These are phyloP conservation scores for Petunia hybrid DNA, from an alignment of 305 asterid species.

Conservation along the genomic window DNA sequence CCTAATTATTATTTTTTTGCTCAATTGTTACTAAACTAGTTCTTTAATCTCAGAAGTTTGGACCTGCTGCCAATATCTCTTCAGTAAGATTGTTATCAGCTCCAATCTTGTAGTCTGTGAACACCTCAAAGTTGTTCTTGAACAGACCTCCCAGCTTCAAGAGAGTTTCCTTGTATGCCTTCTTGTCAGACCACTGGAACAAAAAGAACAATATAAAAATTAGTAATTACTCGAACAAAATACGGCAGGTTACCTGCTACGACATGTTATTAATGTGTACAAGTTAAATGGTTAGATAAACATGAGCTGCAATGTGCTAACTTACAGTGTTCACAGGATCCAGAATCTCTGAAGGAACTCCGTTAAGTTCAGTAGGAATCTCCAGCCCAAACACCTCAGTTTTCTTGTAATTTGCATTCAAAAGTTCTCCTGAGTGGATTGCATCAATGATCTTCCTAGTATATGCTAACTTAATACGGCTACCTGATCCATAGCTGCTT, in stretches of 20 bases:
- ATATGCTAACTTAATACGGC: constrained; percentile 82
- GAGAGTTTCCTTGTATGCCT: constrained; percentile 68
- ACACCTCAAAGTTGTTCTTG: constrained; percentile 81
- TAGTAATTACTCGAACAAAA: background rate
- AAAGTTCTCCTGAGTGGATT: constrained; percentile 78
- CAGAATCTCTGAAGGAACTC: constrained; percentile 86
- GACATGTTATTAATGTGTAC: background rate
- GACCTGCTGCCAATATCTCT: constrained; percentile 88
- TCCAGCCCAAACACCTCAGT: constrained; percentile 83
- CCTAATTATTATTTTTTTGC: background rate
- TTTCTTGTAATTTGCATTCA: constrained; percentile 68
- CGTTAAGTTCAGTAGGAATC: constrained; percentile 75
- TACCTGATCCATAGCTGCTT: constrained; percentile 83
- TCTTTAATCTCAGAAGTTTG: constrained; percentile 52
- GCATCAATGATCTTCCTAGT: constrained; percentile 94
- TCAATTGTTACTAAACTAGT: background rate
- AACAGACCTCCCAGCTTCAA: constrained; percentile 79
- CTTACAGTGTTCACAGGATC: constrained; percentile 87
- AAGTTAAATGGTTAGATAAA: background rate
- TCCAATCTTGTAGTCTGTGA: constrained; percentile 71
- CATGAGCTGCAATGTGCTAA: background rate
- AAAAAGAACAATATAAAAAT: constrained; percentile 15
- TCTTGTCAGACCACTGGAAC: constrained; percentile 74
- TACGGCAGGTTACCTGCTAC: background rate
- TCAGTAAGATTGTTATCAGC: constrained; percentile 63